phyloP scores from a whole-genome alignment of 768 basidiomycete genomes.

The Amyloporia xantha region DNA sequence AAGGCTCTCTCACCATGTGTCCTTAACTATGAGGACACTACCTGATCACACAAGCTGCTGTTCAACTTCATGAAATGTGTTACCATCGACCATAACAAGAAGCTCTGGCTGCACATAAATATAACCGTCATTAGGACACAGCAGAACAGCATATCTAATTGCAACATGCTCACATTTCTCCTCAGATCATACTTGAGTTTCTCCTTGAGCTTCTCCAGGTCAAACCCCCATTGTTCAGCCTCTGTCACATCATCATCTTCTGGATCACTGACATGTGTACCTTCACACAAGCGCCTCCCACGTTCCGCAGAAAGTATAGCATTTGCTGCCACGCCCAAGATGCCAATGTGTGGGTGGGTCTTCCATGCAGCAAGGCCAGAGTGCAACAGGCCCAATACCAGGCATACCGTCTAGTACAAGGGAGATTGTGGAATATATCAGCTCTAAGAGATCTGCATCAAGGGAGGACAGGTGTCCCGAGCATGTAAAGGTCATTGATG shows the following conservation, averaged over 20 bases:
- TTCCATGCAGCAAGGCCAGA: constrained; percentile 71
- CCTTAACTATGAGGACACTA: constrained; percentile 59
- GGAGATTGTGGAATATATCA: constrained; percentile 24
- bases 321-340: constrained; percentile 68
- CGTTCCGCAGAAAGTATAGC: constrained; percentile 53
- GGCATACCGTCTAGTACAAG: constrained; percentile 55
- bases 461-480: constrained; percentile 24
- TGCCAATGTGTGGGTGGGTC: constrained; percentile 72
- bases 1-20: constrained; percentile 46
- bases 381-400: constrained; percentile 66
- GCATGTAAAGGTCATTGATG: constrained; percentile 31
- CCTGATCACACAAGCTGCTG: constrained; percentile 71
- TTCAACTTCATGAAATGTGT: constrained; percentile 73
- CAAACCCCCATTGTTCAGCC: constrained; percentile 69
- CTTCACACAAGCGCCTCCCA: too few species aligned
- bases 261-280: constrained; percentile 55
- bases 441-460: constrained; percentile 12
- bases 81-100: constrained; percentile 52
- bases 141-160: constrained; percentile 15
- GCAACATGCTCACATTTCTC: constrained; percentile 46
- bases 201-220: constrained; percentile 50
- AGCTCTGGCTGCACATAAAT: constrained; percentile 40
- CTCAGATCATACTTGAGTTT: constrained; percentile 52
- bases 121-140: neutral
- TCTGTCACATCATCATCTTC: constrained; percentile 53